Conservation (phyloP, 768 basidiomycete species). For the Leccinum disarticulatum region DNA sequence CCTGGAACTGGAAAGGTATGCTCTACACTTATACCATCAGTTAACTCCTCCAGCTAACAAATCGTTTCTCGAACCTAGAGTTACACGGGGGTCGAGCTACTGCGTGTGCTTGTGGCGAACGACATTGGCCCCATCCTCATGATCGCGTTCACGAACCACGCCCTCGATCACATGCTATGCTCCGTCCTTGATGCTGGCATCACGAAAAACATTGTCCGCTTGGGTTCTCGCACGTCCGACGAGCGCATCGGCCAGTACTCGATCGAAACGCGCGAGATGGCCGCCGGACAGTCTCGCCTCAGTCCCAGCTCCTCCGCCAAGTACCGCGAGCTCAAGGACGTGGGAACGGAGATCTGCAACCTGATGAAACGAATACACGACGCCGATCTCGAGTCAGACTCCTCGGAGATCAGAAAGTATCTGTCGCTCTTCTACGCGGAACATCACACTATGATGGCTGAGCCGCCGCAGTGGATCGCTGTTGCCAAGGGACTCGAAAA, state of each 20-base stretch:
- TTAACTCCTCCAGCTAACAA: not conserved
- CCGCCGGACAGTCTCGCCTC: slow-evolving; percentile 42
- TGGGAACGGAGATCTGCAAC: slow-evolving; percentile 45
- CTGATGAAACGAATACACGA: slow-evolving; percentile 46
- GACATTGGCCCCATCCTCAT: slow-evolving; percentile 52
- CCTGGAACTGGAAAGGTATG: slow-evolving; percentile 77
- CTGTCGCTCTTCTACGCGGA: slow-evolving; percentile 48
- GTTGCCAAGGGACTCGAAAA: slow-evolving; percentile 19
- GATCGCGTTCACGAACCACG: slow-evolving; percentile 76
- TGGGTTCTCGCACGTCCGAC: slow-evolving; percentile 64
- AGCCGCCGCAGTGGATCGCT: slow-evolving; percentile 52
- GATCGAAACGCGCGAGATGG: slow-evolving; percentile 56
- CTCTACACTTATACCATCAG: too few relatives aligned
- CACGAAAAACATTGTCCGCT: slow-evolving; percentile 61
- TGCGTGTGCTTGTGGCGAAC: slow-evolving; percentile 62
- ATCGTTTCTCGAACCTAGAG: slow-evolving; percentile 38
- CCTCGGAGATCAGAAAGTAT: slow-evolving; percentile 41
- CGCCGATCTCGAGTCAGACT: slow-evolving; percentile 33
- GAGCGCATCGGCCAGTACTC: slow-evolving; percentile 61
- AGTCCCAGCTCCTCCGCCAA: slow-evolving; percentile 34
- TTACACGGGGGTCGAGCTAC: slow-evolving; percentile 66
- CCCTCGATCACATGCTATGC: slow-evolving; percentile 69
- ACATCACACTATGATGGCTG: slow-evolving; percentile 41
- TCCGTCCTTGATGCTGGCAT: slow-evolving; percentile 65
- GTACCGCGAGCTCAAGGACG: slow-evolving; percentile 40